Conservation (phyloP, 768 basidiomycete species). For the Suillus tomentosus region DNA sequence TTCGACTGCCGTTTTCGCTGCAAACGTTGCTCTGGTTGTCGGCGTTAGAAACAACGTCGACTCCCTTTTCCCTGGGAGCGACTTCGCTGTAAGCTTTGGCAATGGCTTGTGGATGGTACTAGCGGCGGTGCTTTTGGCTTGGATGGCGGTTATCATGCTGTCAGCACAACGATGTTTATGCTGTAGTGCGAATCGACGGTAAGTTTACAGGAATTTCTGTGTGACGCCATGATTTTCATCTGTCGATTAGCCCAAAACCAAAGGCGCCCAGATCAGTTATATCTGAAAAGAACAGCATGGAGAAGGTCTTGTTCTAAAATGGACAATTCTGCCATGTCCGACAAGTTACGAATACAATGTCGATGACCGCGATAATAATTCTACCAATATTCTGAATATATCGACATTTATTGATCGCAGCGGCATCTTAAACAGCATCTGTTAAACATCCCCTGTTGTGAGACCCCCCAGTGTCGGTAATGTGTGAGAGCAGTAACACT, state of each 20-base stretch:
- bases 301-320: neutral
- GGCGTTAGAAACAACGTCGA: slow-evolving; percentile 48
- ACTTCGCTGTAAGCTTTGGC: slow-evolving; percentile 57
- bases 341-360: neutral
- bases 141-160: slow-evolving; percentile 62
- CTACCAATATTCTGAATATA: no score
- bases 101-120: slow-evolving; percentile 76
- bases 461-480: neutral
- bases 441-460: neutral
- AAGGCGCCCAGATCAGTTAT: neutral
- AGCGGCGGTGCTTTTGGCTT: slow-evolving; percentile 52
- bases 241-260: neutral
- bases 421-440: neutral
- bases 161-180: slow-evolving; percentile 68
- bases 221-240: neutral
- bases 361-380: neutral
- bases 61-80: slow-evolving; percentile 36
- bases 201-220: slow-evolving; percentile 8
- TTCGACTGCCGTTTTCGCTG: slow-evolving; percentile 54
- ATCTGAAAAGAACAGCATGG: neutral
- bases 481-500: neutral
- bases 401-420: neutral
- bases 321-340: neutral
- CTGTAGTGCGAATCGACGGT: slow-evolving; percentile 58
- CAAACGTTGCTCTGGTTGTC: slow-evolving; percentile 64